Conservation (phyloP, 306 rosid species). For the Aeschynomene evenia region DNA sequence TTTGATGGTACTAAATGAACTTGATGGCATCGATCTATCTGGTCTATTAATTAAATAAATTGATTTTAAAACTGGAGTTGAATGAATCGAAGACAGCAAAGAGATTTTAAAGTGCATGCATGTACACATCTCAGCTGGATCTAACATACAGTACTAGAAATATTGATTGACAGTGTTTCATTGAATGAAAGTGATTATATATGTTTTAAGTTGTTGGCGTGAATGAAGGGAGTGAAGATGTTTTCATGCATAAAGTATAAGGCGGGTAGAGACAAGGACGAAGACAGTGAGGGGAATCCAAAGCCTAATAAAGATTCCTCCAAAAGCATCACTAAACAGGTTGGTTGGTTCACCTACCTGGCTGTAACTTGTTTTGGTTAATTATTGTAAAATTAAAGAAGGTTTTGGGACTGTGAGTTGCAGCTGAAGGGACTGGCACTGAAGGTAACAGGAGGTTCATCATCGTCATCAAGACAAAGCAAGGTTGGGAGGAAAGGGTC, state of each 20-base stretch:
- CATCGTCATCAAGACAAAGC: slow-evolving; percentile 73
- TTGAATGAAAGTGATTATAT: slow-evolving; percentile 37
- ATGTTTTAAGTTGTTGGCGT: too few relatives aligned
- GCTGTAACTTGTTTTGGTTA: too few relatives aligned
- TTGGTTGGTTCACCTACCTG: too few relatives aligned
- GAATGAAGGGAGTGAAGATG: slow-evolving; percentile 55
- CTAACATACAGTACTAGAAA: too few relatives aligned
- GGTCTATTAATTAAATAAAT: too few relatives aligned
- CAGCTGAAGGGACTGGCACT: slow-evolving; percentile 93
- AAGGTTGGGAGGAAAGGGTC: slow-evolving; percentile 78
- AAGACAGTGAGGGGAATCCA: slow-evolving; percentile 50
- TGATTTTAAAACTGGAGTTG: too few relatives aligned
- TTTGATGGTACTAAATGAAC: too few relatives aligned
- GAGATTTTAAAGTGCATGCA: too few relatives aligned
- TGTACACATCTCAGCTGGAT: too few relatives aligned
- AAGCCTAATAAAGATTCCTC: slow-evolving; percentile 90
- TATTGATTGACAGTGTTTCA: slow-evolving; percentile 42
- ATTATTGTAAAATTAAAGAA: too few relatives aligned
- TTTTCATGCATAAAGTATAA: slow-evolving; percentile 94
- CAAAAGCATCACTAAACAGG: slow-evolving; percentile 95
- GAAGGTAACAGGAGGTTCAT: slow-evolving; percentile 86
- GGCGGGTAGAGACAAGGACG: slow-evolving; percentile 51
- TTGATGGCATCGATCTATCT: too few relatives aligned
- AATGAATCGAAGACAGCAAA: too few relatives aligned
- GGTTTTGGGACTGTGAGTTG: slow-evolving; percentile 11